Evolutionary conservation across 2,329 filamentous ascomycete species (phyloP).

Genomic region (Paraphaeosphaeria minitans): DNA sequence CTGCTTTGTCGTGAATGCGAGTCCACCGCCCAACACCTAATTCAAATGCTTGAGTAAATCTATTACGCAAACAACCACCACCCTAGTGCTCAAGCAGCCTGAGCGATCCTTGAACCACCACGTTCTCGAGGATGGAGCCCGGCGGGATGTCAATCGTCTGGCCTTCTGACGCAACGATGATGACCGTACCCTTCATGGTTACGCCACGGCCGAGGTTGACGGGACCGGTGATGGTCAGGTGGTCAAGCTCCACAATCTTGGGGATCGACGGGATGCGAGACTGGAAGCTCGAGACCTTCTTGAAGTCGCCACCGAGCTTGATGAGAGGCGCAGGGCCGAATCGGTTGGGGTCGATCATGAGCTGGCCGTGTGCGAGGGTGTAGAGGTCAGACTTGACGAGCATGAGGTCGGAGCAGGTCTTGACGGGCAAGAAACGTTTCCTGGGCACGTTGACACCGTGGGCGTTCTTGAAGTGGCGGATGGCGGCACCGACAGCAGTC

Average conservation of each 20-base stretch:
- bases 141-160: constrained; percentile 98
- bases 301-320: constrained; percentile 99
- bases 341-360: constrained; percentile 93
- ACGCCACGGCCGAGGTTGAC: constrained; percentile 97
- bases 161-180: constrained; percentile 97
- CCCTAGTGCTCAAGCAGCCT: constrained; percentile 69
- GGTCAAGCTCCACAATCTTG: constrained; percentile 89
- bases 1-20: constrained; percentile 10
- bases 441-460: constrained; percentile 99
- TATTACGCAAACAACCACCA: constrained; percentile 21
- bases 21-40: constrained; percentile 19
- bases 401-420: constrained; percentile 99
- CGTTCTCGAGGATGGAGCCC: constrained; percentile 96
- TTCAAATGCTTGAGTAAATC: constrained; percentile 33
- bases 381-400: constrained; percentile 99
- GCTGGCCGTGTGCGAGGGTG: constrained; percentile 96
- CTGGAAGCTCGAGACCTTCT: constrained; percentile 99
- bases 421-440: constrained; percentile 97
- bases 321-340: constrained; percentile 97
- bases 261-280: constrained; percentile 85
- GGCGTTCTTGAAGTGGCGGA: constrained; percentile 97
- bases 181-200: constrained; percentile 96
- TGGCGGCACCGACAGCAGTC: constrained; percentile 96
- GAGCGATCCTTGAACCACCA: constrained; percentile 97
- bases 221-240: constrained; percentile 95